Evolutionary conservation across 345 rosid genomes (phyloP).

Genomic region (Salix brachista): DNA sequence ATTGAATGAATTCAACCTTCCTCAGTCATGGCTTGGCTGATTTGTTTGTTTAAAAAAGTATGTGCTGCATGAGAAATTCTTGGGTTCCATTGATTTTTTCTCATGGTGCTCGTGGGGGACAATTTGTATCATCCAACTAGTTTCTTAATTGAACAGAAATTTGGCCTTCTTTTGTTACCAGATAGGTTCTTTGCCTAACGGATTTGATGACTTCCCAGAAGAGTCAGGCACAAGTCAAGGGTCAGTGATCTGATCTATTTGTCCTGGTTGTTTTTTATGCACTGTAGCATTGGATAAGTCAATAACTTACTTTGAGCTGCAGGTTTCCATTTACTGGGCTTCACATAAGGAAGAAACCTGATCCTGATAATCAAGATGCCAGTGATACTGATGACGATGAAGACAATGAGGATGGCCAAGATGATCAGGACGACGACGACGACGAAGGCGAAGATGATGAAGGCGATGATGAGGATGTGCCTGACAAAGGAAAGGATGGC

Average conservation of each 20-base stretch:
- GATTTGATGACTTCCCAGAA: constrained; percentile 17
- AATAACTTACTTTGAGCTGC: constrained; percentile 14
- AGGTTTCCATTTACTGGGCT: constrained; percentile 45
- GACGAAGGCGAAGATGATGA: constrained; percentile 39
- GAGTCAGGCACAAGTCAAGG: constrained; percentile 30
- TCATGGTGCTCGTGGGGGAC: background rate
- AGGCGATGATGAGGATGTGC: constrained; percentile 34
- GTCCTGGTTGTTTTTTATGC: constrained; percentile 2
- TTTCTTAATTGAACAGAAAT: constrained; percentile 8
- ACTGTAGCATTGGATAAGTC: constrained; percentile 1
- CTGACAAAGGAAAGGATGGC: constrained; percentile 32
- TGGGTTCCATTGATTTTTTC: background rate
- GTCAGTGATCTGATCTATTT: constrained; percentile 22
- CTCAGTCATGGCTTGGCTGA: background rate
- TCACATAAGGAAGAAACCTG: constrained; percentile 32
- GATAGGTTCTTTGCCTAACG: constrained; percentile 32
- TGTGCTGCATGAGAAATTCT: background rate
- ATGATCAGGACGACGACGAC: constrained; percentile 33
- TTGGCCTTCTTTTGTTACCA: constrained; percentile 14
- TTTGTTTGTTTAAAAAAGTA: background rate
- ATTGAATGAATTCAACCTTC: background rate
- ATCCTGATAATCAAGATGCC: constrained; percentile 39
- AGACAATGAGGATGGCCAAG: constrained; percentile 30
- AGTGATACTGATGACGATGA: constrained; percentile 51
- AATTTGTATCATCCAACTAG: background rate